Evolutionary conservation across 768 basidiomycete genomes (phyloP), one percentile per base, ranked within the genome.

Genomic region (Hygrophoropsis aurantiaca): DNA sequence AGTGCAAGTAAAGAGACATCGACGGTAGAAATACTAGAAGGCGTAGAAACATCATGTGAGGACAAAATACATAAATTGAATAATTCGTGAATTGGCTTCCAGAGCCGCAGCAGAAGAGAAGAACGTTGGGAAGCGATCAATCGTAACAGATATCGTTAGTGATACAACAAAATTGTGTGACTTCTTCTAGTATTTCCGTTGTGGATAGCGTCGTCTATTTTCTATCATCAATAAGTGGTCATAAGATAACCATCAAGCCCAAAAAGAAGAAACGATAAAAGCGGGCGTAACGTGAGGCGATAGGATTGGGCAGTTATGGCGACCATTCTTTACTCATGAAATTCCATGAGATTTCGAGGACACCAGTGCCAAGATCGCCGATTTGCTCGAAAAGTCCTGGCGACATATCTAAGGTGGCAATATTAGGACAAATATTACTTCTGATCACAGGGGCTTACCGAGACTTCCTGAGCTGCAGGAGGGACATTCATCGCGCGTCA

Each of bases 401-500:
- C 23, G 84, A 86, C 80, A 88, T 76, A 60, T 89, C 86, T 89
- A 60, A 11, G 20, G 40, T 26, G 11, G 5, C 7, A 7, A 50
- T 41, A 21, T 33, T 26, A 20, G 40, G 19, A 13, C n/a, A 11
- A 30, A 16, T 33, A 20, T 42, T 50, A n/a, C 16, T 6, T 21
- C 10, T 7, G n/a, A 7, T 7, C 6, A 21, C 24, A 45, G 11
- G 6, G 30, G 65, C 76, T 49, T 62, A 87, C 86, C 87, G 51
- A 89, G 66, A 57, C 81, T 79, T 49, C 58, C 53, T 1, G 69
- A 49, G 26, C 58, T 69, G 61, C 87, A 89, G 18, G 75, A 64
- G 24, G 68, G 63, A 65, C 87, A 89, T 59, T 74, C 73, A 61
- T 89, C 87, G 26, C 71, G 71, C 45, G 75, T 73, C 50, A 64